Conservation (phyloP, 2,329 filamentous ascomycete genomes). For the Colletotrichum navitas region DNA sequence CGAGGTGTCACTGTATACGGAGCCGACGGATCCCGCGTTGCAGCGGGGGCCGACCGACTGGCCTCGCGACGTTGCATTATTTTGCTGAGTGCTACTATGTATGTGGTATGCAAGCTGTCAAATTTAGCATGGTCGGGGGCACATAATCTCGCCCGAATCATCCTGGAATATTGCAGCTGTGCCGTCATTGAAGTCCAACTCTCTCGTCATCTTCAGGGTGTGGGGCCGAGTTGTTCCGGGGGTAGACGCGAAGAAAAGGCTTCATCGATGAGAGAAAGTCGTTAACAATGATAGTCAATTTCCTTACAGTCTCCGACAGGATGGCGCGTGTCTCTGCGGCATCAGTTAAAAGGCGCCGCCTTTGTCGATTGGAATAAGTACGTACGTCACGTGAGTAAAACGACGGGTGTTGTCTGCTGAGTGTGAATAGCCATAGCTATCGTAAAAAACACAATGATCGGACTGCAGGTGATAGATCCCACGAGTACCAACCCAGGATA, state of each 20-base stretch:
- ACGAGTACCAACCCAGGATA: background rate
- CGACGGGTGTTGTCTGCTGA: background rate
- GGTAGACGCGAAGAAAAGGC: background rate
- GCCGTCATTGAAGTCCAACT: background rate
- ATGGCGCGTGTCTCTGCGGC: background rate
- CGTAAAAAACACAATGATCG: background rate
- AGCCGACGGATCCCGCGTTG: slow-evolving; percentile 8
- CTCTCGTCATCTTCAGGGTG: background rate
- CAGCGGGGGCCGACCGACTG: slow-evolving; percentile 13
- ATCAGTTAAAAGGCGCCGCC: background rate
- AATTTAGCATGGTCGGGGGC: too few relatives aligned
- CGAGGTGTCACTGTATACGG: background rate
- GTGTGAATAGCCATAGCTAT: background rate
- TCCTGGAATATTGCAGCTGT: background rate
- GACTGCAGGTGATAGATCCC: background rate
- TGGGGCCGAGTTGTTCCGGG: background rate
- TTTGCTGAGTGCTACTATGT: background rate
- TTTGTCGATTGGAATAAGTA: background rate
- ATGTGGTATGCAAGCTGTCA: background rate
- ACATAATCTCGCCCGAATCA: background rate
- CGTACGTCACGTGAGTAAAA: background rate
- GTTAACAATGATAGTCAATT: background rate
- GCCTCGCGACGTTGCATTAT: background rate
- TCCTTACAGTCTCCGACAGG: background rate
- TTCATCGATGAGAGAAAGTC: background rate